phyloP scores from a whole-genome alignment of 2,329 filamentous ascomycete species.

The Eutypella sp. region DNA sequence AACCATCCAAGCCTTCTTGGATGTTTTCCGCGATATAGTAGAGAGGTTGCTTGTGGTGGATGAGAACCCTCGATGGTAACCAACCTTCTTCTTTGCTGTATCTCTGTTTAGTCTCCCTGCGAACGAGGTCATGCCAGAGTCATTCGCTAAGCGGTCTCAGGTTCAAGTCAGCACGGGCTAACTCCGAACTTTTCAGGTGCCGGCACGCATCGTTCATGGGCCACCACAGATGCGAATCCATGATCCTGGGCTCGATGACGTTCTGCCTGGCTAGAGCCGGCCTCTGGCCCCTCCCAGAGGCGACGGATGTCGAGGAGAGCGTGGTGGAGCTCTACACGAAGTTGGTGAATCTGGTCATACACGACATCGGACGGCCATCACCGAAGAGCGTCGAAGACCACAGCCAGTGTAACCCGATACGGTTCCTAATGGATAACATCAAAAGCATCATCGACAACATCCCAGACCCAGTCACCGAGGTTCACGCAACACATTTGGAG shows the following conservation, averaged over 20 bases:
- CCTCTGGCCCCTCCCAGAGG: constrained; percentile 27
- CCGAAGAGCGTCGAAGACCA: constrained; percentile 1
- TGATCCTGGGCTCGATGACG: constrained; percentile 31
- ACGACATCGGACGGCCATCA: constrained; percentile 1
- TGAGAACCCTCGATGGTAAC: constrained; percentile 26
- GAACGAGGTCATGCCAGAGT: no score
- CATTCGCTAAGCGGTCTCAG: no score
- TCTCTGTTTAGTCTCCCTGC: no score
- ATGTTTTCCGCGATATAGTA: constrained; percentile 19
- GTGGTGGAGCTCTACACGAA: constrained; percentile 4
- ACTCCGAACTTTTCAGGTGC: no score
- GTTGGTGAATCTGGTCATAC: constrained; percentile 4
- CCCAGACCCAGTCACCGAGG: neutral
- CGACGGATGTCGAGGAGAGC: constrained; percentile 19
- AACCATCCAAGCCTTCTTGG: constrained; percentile 19
- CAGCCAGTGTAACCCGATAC: neutral
- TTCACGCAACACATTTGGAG: neutral
- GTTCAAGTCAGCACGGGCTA: no score
- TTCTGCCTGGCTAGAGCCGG: constrained; percentile 28
- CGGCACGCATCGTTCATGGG: constrained; percentile 29
- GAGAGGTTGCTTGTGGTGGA: constrained; percentile 24
- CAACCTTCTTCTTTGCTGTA: no score
- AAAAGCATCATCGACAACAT: neutral
- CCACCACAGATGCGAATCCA: constrained; percentile 31
- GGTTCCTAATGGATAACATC: neutral